phyloP scores from a whole-genome alignment of 441 rosid species.

The Erodium moschatum region DNA sequence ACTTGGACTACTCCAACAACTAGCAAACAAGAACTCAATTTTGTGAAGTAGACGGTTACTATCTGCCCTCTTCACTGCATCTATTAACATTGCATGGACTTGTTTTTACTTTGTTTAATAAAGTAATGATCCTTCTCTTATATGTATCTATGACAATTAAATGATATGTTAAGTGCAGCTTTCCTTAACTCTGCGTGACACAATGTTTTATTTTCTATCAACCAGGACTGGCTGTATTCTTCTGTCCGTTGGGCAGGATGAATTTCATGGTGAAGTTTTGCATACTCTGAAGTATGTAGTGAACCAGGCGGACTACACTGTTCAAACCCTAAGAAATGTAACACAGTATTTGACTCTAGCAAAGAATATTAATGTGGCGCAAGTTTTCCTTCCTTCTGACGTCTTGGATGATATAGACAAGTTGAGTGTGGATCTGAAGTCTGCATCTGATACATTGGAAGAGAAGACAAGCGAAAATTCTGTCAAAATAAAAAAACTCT shows the following conservation, averaged over 20 bases:
- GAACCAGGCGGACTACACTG: slow-evolving; percentile 85
- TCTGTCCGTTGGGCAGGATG: slow-evolving; percentile 72
- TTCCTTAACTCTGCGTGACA: slow-evolving; percentile 7
- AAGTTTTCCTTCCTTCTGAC: slow-evolving; percentile 56
- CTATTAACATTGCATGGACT: neutral
- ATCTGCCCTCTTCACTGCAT: neutral
- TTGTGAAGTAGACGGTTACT: neutral
- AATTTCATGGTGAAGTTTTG: slow-evolving; percentile 65
- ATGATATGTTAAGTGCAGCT: neutral
- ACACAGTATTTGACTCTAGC: slow-evolving; percentile 83
- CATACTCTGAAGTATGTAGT: slow-evolving; percentile 73
- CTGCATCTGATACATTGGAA: slow-evolving; percentile 58
- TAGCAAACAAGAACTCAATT: neutral
- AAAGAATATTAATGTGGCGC: slow-evolving; percentile 70
- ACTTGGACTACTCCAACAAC: too few relatives aligned
- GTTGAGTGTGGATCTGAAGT: slow-evolving; percentile 54
- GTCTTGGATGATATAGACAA: slow-evolving; percentile 64
- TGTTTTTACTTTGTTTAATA: neutral
- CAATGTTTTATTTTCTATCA: slow-evolving; percentile 5
- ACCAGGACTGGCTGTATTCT: slow-evolving; percentile 81
- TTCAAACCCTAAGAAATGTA: slow-evolving; percentile 65
- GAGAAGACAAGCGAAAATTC: slow-evolving; percentile 67
- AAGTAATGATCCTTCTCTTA: neutral
- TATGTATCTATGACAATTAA: neutral
- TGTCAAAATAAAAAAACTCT: slow-evolving; percentile 52